phyloP scores from a whole-genome alignment of 768 basidiomycete species.

The Amanita rubescens region DNA sequence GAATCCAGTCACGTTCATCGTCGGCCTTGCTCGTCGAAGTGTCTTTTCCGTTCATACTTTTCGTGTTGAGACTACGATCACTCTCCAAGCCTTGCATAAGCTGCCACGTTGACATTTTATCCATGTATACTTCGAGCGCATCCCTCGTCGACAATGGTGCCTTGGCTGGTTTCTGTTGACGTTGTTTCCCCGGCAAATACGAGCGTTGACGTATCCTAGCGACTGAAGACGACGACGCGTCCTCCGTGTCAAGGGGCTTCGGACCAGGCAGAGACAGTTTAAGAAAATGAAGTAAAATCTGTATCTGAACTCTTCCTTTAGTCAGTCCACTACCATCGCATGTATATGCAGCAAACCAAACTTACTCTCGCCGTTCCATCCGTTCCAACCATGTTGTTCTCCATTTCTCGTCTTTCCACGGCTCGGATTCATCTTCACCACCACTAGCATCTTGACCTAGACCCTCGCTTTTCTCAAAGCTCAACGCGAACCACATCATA shows the following conservation, averaged over 20 bases:
- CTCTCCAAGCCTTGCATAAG: conserved; percentile 36
- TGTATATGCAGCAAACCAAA: neutral
- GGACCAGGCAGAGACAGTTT: conserved; percentile 55
- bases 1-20: conserved; percentile 61
- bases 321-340: neutral
- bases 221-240: conserved; percentile 15
- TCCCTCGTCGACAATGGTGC: conserved; percentile 28
- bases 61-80: neutral
- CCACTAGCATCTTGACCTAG: too few species aligned
- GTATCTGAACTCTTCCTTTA: conserved; percentile 55
- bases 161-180: conserved; percentile 13
- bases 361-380: conserved; percentile 64
- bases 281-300: conserved; percentile 63
- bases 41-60: conserved; percentile 5
- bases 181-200: neutral
- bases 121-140: conserved; percentile 68
- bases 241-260: conserved; percentile 20
- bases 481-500: conserved; percentile 71
- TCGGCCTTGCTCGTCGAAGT: conserved; percentile 16
- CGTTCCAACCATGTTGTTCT: conserved; percentile 49
- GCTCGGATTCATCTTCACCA: conserved; percentile 25
- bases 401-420: conserved; percentile 49
- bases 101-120: conserved; percentile 76
- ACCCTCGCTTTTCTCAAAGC: conserved; percentile 45
- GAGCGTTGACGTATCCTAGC: neutral